These are phyloP conservation scores for Licmophora abbreviata DNA, from an alignment of 108 stramenopile genomes.

Conservation along the genomic window DNA sequence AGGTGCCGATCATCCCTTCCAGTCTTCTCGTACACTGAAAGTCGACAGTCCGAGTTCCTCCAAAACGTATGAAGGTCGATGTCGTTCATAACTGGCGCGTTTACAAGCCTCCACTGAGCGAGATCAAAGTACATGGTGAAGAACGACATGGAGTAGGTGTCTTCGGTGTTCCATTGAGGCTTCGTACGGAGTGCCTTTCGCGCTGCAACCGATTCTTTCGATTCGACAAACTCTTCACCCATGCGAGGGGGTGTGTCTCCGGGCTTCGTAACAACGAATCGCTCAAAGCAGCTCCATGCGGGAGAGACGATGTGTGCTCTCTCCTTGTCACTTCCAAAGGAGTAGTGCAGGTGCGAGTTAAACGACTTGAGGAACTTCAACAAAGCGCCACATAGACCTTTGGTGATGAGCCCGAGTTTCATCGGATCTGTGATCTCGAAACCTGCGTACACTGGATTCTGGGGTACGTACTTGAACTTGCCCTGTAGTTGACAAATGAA, in stretches of 20 bases:
- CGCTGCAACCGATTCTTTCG: constrained; percentile 19
- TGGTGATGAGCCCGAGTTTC: constrained; percentile 69
- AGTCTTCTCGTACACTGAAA: constrained; percentile 29
- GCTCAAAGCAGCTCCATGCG: constrained; percentile 49
- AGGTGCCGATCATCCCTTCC: constrained; percentile 8
- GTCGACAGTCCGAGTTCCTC: constrained; percentile 43
- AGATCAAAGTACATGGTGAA: constrained; percentile 80
- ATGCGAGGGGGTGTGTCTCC: constrained; percentile 47
- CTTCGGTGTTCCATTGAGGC: constrained; percentile 45
- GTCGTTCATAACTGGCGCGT: constrained; percentile 52
- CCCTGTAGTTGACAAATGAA: constrained; percentile 74
- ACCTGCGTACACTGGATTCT: constrained; percentile 58
- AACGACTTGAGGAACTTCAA: constrained; percentile 26
- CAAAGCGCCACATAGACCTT: constrained; percentile 36
- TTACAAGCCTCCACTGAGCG: constrained; percentile 54
- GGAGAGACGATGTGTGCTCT: constrained; percentile 62
- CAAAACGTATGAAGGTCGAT: constrained; percentile 65
- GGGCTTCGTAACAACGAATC: constrained; percentile 44
- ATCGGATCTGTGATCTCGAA: constrained; percentile 61
- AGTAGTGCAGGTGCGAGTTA: constrained; percentile 45
- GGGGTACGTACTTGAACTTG: constrained; percentile 59
- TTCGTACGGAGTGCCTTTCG: constrained; percentile 27
- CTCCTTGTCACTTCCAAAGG: constrained; percentile 65
- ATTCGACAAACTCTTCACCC: constrained; percentile 48
- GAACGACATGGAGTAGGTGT: constrained; percentile 63